phyloP scores from a whole-genome alignment of 2,329 filamentous ascomycete genomes.

The Claviceps spartinae region DNA sequence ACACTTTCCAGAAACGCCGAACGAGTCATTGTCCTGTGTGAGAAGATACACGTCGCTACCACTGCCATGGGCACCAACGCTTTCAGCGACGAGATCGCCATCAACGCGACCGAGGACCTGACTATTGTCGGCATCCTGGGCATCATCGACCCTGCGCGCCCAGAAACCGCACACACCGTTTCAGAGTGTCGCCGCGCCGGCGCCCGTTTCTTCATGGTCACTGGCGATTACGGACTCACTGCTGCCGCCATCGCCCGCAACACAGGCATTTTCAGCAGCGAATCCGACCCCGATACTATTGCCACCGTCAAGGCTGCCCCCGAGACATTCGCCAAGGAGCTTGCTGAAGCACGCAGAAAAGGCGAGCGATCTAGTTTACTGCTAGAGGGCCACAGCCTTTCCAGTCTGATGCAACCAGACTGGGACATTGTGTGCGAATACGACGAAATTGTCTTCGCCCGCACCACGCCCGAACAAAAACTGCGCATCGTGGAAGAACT shows the following conservation, averaged over 20 bases:
- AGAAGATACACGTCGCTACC: constrained; percentile 19
- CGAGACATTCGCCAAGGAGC: constrained; percentile 5
- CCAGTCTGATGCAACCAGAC: constrained; percentile 34
- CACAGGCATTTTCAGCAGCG: constrained; percentile 46
- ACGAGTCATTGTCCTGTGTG: constrained; percentile 28
- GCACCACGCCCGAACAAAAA: constrained; percentile 57
- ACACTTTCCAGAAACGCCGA: constrained; percentile 28
- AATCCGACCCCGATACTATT: constrained; percentile 28
- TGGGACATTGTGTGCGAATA: constrained; percentile 35
- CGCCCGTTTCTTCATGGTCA: constrained; percentile 34
- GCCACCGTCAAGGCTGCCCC: constrained; percentile 11
- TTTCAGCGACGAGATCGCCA: constrained; percentile 35
- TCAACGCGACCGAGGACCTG: constrained; percentile 25
- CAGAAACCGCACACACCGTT: constrained; percentile 28
- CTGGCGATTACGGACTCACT: constrained; percentile 37
- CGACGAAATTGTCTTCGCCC: constrained; percentile 51
- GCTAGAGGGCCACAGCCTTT: constrained; percentile 44
- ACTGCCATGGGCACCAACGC: constrained; percentile 25
- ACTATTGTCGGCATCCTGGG: constrained; percentile 39
- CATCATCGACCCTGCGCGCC: constrained; percentile 32
- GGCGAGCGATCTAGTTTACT: constrained; percentile 16
- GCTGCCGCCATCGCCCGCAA: constrained; percentile 52
- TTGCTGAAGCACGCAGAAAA: constrained; percentile 10
- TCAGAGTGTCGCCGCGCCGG: constrained; percentile 29
- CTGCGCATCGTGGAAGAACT: constrained; percentile 59